Base-by-base conservation (phyloP, 306 rosid species). In the Urtica urens region DNA sequence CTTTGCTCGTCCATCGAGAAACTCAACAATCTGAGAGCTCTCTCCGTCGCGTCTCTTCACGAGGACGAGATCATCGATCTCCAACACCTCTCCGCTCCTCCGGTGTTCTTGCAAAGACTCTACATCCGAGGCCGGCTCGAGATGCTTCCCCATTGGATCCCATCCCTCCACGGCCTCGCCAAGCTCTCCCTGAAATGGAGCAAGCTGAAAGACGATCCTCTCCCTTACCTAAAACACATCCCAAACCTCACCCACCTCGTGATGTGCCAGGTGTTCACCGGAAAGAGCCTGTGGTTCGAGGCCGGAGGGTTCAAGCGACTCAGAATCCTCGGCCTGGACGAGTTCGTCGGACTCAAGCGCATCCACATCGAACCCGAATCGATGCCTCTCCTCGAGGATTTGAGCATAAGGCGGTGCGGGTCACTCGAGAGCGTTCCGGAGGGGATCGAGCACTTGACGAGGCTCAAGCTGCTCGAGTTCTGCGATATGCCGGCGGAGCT, bases 51-150 rank as follows among this genome's bases (percentile, higher is more conserved):
- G 15, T 49, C 71, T 1, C 22, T 20, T 2, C 46, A 56, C 27
- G 69, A 68, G 57, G 39, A 62, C 0, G 74, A 60, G 47, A 41
- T 46, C 28, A 42, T 70, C 3, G 60, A 75, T 25, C 60, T 75
- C 21, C 60, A 70, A 24, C 23, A 64, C 45, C 54, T 75, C 20
- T 49, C 53, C 7, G 38, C 57, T 41, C 81, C 77, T 30, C 81
- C 74, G 10, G 53, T 34, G 22, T 49, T 38, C 37, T 67, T 72
- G 44, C 68, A 62, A 43, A 48, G 77, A 50, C 59, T 66, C 23
- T 66, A 48, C 35, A 40, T 70, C 42, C 55, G 38, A 66, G 81
- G 77, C 29, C 53, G 61, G 3, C 8, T 75, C 38, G 77, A 70
- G 1, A 53, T 39, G 52, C 21, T 75, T 20, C 81, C 74, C 10